A percentile compares a stretch with the other conserved stretches of the same genome.
These are phyloP conservation scores for Schwanniomyces sp. DNA, from an alignment of 805 yeast genomes.

Conservation along the genomic window DNA sequence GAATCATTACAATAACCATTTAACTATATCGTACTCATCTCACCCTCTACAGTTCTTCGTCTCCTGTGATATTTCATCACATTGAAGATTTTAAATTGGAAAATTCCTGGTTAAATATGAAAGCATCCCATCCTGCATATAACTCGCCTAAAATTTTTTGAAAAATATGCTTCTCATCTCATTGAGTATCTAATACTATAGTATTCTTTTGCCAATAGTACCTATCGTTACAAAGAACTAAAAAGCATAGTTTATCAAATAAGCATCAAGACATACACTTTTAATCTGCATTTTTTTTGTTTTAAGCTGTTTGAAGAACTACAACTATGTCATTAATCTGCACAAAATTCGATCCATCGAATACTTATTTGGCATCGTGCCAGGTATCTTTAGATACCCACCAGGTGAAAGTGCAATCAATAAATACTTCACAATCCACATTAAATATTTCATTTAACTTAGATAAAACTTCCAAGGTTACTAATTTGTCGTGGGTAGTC, in stretches of 20 bases:
- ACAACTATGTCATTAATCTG: constrained; percentile 20
- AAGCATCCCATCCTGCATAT: background rate
- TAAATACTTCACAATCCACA: constrained; percentile 39
- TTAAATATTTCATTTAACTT: constrained; percentile 51
- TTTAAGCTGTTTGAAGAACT: background rate
- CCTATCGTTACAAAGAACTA: background rate
- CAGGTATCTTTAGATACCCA: constrained; percentile 70
- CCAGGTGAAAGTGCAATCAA: constrained; percentile 61
- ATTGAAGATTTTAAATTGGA: no score
- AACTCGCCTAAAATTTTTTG: background rate
- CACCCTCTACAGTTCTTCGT: no score
- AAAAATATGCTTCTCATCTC: constrained; percentile 2
- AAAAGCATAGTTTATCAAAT: background rate
- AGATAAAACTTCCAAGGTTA: constrained; percentile 50
- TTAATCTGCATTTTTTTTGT: background rate
- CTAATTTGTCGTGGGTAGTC: constrained; percentile 55
- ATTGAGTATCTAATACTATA: background rate
- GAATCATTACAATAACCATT: no score
- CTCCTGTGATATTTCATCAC: no score
- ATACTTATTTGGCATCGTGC: constrained; percentile 64
- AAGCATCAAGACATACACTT: background rate
- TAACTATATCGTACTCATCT: no score
- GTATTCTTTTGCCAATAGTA: background rate
- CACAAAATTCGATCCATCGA: constrained; percentile 60
- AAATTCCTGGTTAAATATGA: no score